phyloP scores from a whole-genome alignment of 345 rosid genomes.

The Syzygium jambos region DNA sequence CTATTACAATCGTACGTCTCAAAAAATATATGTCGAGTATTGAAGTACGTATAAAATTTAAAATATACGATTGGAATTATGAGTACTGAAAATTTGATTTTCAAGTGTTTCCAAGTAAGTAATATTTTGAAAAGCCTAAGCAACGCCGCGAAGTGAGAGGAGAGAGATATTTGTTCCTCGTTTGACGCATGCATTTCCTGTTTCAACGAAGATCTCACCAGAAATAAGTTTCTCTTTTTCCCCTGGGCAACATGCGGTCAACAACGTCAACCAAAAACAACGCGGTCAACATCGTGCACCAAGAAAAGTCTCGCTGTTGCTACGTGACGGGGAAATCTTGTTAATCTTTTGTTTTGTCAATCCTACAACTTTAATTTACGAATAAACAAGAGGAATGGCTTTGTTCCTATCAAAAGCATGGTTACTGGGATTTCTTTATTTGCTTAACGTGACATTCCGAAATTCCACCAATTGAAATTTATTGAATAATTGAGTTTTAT shows the following conservation, averaged over 20 bases:
- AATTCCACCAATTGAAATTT: too few relatives aligned
- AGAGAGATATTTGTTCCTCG: not conserved
- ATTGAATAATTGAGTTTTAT: too few relatives aligned
- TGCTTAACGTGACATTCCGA: too few relatives aligned
- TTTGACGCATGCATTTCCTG: not conserved
- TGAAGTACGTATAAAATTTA: too few relatives aligned
- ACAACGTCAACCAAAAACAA: not conserved
- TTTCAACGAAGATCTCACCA: not conserved
- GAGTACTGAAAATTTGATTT: too few relatives aligned
- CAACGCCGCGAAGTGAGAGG: not conserved
- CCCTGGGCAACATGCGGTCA: not conserved
- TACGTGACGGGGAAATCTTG: not conserved
- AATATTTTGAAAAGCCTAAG: too few relatives aligned
- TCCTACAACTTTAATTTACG: not conserved
- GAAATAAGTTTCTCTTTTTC: not conserved
- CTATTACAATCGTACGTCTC: too few relatives aligned
- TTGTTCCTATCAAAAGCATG: not conserved
- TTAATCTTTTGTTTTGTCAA: not conserved
- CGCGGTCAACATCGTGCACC: not conserved
- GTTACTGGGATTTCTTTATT: not conserved
- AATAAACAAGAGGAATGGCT: not conserved
- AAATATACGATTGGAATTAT: too few relatives aligned
- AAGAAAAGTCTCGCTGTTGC: not conserved
- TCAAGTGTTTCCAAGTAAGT: too few relatives aligned
- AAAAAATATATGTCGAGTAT: too few relatives aligned